phyloP scores from a whole-genome alignment of 768 basidiomycete species.

The Amanita inopinata region DNA sequence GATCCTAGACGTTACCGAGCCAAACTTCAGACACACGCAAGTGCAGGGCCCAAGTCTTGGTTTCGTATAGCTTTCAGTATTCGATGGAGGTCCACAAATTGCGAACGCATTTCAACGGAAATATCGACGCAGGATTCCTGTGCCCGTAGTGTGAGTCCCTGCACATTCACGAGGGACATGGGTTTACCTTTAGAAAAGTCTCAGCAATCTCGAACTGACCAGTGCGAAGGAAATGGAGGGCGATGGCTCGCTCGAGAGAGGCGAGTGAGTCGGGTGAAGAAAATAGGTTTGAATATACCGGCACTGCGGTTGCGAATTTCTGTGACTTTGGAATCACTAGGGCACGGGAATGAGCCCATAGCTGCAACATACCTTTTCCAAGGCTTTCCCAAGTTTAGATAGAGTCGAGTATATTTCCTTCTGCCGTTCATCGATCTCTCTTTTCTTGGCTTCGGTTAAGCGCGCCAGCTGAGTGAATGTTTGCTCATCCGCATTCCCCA shows the following conservation, averaged over 20 bases:
- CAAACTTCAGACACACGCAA: constrained; percentile 39
- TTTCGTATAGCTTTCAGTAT: constrained; percentile 59
- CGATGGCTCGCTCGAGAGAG: constrained; percentile 63
- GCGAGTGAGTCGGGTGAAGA: constrained; percentile 44
- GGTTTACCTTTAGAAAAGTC: constrained; percentile 58
- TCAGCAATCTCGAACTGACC: constrained; percentile 75
- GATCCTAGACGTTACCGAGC: constrained; percentile 4
- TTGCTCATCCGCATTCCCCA: constrained; percentile 38
- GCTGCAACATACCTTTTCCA: constrained; percentile 76
- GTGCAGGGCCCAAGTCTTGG: constrained; percentile 64
- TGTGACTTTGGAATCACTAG: constrained; percentile 17
- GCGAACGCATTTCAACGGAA: constrained; percentile 33
- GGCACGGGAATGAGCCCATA: not conserved
- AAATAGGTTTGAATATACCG: constrained; percentile 60
- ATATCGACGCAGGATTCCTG: constrained; percentile 66
- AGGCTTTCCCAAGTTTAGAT: constrained; percentile 68
- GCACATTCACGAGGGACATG: not conserved
- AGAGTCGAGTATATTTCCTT: constrained; percentile 81
- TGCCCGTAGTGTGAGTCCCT: not conserved
- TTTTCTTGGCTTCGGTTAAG: constrained; percentile 63
- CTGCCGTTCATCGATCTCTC: constrained; percentile 78
- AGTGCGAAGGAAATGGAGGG: constrained; percentile 68
- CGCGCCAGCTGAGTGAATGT: constrained; percentile 41
- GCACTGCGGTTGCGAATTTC: constrained; percentile 53
- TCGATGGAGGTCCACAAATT: constrained; percentile 62